phyloP scores from a whole-genome alignment of 202 grass and related monocot species.

The Dendrocalamus latiflorus region DNA sequence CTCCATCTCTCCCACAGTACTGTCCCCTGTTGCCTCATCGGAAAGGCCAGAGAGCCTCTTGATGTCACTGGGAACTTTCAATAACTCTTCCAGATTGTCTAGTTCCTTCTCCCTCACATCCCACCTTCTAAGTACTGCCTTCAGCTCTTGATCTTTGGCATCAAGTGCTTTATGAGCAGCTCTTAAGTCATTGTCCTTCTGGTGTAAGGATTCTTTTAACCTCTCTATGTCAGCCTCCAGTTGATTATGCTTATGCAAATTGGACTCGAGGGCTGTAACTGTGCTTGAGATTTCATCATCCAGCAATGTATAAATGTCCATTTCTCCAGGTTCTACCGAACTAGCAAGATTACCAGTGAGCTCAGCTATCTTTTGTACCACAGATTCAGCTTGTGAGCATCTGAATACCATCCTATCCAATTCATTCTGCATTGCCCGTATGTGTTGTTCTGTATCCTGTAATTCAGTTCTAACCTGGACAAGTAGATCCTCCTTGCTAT shows the following conservation, averaged over 20 bases:
- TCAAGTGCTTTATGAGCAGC: conserved; percentile 45
- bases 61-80: conserved; percentile 27
- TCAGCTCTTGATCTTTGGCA: conserved; percentile 69
- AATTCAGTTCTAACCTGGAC: conserved; percentile 50
- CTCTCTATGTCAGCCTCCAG: conserved; percentile 63
- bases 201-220: conserved; percentile 51
- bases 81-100: conserved; percentile 36
- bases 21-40: conserved; percentile 21
- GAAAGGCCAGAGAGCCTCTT: conserved; percentile 34
- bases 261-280: conserved; percentile 28
- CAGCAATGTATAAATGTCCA: conserved; percentile 32
- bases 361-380: conserved; percentile 55
- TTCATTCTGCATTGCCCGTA: conserved; percentile 50
- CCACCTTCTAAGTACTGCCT: conserved; percentile 41
- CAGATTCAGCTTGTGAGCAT: conserved; percentile 61
- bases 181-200: conserved; percentile 60
- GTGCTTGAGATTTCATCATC: conserved; percentile 47
- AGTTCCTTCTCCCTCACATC: conserved; percentile 39
- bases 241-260: conserved; percentile 49
- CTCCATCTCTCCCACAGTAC: conserved; percentile 21
- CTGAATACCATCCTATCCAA: conserved; percentile 45
- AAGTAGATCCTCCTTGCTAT: conserved; percentile 62
- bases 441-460: conserved; percentile 58
- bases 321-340: conserved; percentile 40
- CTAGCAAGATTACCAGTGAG: conserved; percentile 56